These are phyloP conservation scores for Striga hermonthica DNA, from an alignment of 305 asterid genomes.

Conservation along the genomic window DNA sequence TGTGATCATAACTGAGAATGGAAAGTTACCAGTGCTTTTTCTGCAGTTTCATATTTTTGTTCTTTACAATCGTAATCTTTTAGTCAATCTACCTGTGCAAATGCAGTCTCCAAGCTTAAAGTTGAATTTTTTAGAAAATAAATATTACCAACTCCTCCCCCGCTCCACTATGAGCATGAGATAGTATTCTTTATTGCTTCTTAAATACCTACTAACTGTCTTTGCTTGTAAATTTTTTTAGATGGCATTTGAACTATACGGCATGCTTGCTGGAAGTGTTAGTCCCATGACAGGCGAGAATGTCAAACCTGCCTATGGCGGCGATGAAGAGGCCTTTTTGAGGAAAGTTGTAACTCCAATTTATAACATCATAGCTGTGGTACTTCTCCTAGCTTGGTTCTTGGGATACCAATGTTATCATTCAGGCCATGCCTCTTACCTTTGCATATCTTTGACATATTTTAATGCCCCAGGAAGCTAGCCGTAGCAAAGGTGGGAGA, in stretches of 20 bases:
- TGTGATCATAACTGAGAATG: no score
- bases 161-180: no score
- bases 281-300: constrained; percentile 94
- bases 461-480: constrained; percentile 66
- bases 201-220: background rate
- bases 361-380: constrained; percentile 72
- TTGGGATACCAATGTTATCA: constrained; percentile 26
- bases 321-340: constrained; percentile 90
- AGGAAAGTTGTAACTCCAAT: constrained; percentile 86
- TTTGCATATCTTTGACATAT: constrained; percentile 27
- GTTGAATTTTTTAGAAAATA: no score
- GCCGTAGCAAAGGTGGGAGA: constrained; percentile 50
- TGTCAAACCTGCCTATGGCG: constrained; percentile 92
- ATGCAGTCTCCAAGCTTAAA: no score
- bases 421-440: background rate
- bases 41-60: no score
- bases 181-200: background rate
- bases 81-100: no score
- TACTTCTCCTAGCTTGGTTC: constrained; percentile 35
- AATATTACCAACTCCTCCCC: no score
- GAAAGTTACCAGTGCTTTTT: no score
- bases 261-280: constrained; percentile 91
- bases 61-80: no score
- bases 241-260: constrained; percentile 96
- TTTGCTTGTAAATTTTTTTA: constrained; percentile 21